These are phyloP conservation scores for Penicillium sp. DNA, from an alignment of 2,329 filamentous ascomycete genomes.

Conservation along the genomic window DNA sequence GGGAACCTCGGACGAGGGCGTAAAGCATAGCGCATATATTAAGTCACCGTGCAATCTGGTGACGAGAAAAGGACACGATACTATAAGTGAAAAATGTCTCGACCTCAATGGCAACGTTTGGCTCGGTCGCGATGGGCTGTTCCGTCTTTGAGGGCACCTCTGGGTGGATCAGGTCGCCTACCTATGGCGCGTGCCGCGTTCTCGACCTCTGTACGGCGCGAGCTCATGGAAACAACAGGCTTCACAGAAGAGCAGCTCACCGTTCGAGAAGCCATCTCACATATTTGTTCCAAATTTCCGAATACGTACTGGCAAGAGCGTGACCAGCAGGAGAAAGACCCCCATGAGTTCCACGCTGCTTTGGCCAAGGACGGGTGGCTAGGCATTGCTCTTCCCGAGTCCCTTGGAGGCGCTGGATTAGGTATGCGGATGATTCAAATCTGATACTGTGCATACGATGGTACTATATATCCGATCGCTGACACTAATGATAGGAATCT, in stretches of 20 bases:
- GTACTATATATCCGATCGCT: not conserved
- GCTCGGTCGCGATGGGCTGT: slow-evolving; percentile 14
- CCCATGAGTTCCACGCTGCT: slow-evolving; percentile 74
- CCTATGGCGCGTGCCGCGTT: slow-evolving; percentile 27
- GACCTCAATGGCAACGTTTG: slow-evolving; percentile 15
- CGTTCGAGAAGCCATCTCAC: slow-evolving; percentile 70
- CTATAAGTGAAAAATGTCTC: slow-evolving; percentile 20
- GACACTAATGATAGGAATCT: slow-evolving; percentile 54
- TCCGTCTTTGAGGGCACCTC: slow-evolving; percentile 1
- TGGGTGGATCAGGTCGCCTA: not conserved
- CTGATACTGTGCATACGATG: too few species aligned
- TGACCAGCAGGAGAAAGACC: slow-evolving; percentile 72
- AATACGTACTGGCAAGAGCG: slow-evolving; percentile 75
- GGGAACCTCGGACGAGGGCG: not conserved
- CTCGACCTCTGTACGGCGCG: slow-evolving; percentile 36
- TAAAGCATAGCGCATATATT: slow-evolving; percentile 1
- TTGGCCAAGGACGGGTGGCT: slow-evolving; percentile 78
- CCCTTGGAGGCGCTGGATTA: slow-evolving; percentile 72
- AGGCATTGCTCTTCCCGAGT: slow-evolving; percentile 76
- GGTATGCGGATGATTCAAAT: slow-evolving; percentile 38
- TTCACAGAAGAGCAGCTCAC: slow-evolving; percentile 74
- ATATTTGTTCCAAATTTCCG: slow-evolving; percentile 71
- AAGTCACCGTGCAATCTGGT: not conserved
- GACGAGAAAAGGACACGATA: not conserved
- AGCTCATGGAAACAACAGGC: slow-evolving; percentile 71